Percentiles rank a stretch among this genome's conserved stretches.
phyloP scores from a whole-genome alignment of 1,139 yeast genomes.

The Hansenula lynferdii region DNA sequence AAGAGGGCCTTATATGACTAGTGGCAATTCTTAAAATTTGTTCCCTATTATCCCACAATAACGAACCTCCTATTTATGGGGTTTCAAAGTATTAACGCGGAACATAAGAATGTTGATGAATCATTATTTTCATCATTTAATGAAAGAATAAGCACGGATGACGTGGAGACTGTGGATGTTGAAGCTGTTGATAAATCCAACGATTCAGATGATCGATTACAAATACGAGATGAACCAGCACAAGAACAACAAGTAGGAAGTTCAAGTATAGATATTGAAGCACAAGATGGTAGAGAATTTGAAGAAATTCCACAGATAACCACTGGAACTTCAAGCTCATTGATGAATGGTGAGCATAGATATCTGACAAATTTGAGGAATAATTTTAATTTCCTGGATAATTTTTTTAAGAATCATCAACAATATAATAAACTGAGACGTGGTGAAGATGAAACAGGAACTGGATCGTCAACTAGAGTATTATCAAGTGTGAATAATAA shows the following conservation, averaged over 20 bases:
- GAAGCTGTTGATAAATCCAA: background rate
- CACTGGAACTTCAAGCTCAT: background rate
- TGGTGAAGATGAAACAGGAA: no score
- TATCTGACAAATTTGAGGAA: conserved; percentile 11
- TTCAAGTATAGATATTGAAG: no score
- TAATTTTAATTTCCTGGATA: conserved; percentile 32
- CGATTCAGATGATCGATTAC: conserved; percentile 1
- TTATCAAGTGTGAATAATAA: conserved; percentile 40
- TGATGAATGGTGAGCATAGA: no score
- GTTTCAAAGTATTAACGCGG: no score
- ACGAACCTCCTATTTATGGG: no score
- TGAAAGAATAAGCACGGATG: background rate
- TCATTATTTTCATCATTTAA: conserved; percentile 1
- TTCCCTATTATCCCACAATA: no score
- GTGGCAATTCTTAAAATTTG: no score
- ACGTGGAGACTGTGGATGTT: background rate
- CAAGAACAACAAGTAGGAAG: no score
- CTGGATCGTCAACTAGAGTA: background rate
- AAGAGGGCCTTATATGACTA: no score
- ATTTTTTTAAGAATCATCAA: conserved; percentile 24
- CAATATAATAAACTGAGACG: conserved; percentile 1
- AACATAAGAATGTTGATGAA: background rate
- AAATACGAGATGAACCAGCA: no score
- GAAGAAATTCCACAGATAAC: no score
- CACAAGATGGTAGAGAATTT: no score